These are phyloP conservation scores for Amyloporia xantha DNA, from an alignment of 768 basidiomycete genomes.

Conservation along the genomic window DNA sequence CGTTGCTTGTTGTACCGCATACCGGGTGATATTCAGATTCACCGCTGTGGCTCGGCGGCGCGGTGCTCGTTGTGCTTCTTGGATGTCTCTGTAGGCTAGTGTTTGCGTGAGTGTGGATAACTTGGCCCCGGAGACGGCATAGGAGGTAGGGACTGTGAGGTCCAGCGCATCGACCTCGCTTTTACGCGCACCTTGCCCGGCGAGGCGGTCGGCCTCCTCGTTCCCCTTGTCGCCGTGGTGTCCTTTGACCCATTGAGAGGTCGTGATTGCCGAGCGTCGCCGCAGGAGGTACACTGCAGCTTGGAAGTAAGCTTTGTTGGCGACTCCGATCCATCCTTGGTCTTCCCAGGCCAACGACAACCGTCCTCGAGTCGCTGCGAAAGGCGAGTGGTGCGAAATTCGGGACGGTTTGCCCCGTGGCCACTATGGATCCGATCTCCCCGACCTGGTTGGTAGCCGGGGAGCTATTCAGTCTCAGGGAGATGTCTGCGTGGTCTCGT, in stretches of 20 bases:
- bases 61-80: neutral
- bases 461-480: neutral
- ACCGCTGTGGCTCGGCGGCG: too few relatives aligned
- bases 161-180: neutral
- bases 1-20: neutral
- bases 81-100: neutral
- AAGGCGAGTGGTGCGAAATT: conserved; percentile 9
- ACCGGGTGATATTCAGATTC: neutral
- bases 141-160: neutral
- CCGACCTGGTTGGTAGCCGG: neutral
- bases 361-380: conserved; percentile 20
- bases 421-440: conserved; percentile 14
- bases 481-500: neutral
- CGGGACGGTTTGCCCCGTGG: neutral
- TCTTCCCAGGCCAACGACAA: conserved; percentile 13
- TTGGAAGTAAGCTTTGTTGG: conserved; percentile 1
- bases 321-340: conserved; percentile 1
- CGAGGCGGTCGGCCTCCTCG: too few relatives aligned
- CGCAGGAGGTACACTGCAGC: neutral
- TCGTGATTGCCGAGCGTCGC: neutral
- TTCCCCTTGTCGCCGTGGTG: conserved; percentile 7
- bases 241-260: conserved; percentile 14
- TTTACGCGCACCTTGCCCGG: neutral
- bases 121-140: neutral
- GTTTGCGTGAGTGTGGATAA: neutral